phyloP scores from a whole-genome alignment of 805 yeast genomes.

The Zygoascus tannicola region DNA sequence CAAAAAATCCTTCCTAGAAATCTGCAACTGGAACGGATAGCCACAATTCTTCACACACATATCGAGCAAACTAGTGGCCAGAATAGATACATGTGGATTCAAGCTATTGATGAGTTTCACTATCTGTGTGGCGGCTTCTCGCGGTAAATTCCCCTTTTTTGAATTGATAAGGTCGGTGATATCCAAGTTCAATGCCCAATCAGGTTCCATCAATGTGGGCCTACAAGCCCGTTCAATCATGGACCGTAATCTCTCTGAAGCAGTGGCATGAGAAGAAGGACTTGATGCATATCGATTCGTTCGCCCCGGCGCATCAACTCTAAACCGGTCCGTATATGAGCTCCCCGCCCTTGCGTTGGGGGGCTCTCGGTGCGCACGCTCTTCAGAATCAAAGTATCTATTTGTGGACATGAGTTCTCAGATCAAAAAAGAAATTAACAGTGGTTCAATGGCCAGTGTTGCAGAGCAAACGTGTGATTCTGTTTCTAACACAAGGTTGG shows the following conservation, averaged over 20 bases:
- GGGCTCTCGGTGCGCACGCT: not conserved
- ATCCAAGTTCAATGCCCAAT: conserved; percentile 77
- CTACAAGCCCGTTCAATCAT: conserved; percentile 72
- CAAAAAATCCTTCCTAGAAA: conserved; percentile 87
- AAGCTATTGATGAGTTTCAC: conserved; percentile 74
- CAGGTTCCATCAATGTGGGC: conserved; percentile 74
- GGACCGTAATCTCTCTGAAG: conserved; percentile 16
- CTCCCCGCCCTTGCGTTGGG: conserved; percentile 3
- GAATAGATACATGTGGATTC: conserved; percentile 73
- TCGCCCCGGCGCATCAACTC: conserved; percentile 17
- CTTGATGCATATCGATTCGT: conserved; percentile 3
- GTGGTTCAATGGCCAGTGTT: no score
- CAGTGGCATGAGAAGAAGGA: conserved; percentile 9
- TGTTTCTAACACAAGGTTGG: no score
- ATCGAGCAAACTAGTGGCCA: conserved; percentile 71
- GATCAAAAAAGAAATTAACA: no score
- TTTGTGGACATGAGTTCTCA: conserved; percentile 4
- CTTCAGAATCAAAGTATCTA: conserved; percentile 11
- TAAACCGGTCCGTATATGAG: conserved; percentile 27
- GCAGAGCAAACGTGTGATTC: no score
- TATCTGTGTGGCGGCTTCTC: conserved; percentile 85
- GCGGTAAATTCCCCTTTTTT: conserved; percentile 81
- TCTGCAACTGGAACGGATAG: conserved; percentile 91
- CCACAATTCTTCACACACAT: conserved; percentile 96
- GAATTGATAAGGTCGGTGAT: conserved; percentile 90